phyloP scores from a whole-genome alignment of 139 green algal species.

The Chlorokybus atmophyticus region DNA sequence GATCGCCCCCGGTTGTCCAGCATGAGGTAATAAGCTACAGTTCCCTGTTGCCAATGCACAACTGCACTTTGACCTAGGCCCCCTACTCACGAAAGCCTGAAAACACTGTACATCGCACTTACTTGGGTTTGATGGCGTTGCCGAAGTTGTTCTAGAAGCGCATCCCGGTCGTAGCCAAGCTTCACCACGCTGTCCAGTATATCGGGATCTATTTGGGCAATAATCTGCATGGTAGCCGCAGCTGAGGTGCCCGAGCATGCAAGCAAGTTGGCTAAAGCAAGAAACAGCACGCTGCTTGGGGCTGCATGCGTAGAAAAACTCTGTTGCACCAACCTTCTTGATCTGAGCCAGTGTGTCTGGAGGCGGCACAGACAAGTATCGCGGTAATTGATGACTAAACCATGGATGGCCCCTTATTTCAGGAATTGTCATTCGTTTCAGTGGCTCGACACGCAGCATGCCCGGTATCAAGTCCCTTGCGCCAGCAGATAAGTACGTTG shows the following conservation, averaged over 20 bases:
- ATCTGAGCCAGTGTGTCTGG: constrained; percentile 61
- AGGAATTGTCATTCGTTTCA: constrained; percentile 97
- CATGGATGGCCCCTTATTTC: constrained; percentile 93
- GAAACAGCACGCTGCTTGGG: background rate
- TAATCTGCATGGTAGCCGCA: too few species aligned
- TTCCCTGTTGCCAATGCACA: constrained; percentile 41
- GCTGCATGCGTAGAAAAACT: too few species aligned
- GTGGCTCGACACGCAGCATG: constrained; percentile 96
- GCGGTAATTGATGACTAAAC: constrained; percentile 84
- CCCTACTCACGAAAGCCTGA: background rate
- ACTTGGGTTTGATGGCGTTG: constrained; percentile 69
- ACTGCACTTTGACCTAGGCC: background rate
- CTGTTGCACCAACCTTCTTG: too few species aligned
- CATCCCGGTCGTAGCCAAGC: constrained; percentile 66
- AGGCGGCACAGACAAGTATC: constrained; percentile 73
- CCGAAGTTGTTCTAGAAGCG: constrained; percentile 52
- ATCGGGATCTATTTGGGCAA: constrained; percentile 36
- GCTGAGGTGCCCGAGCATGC: background rate
- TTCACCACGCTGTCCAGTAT: constrained; percentile 67
- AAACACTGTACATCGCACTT: background rate
- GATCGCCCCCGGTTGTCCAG: constrained; percentile 29
- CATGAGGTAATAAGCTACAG: constrained; percentile 94
- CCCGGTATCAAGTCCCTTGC: constrained; percentile 91
- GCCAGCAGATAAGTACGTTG: constrained; percentile 76
- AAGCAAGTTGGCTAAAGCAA: background rate